phyloP scores from a whole-genome alignment of 2,329 filamentous ascomycete species.

The Calycina marina region DNA sequence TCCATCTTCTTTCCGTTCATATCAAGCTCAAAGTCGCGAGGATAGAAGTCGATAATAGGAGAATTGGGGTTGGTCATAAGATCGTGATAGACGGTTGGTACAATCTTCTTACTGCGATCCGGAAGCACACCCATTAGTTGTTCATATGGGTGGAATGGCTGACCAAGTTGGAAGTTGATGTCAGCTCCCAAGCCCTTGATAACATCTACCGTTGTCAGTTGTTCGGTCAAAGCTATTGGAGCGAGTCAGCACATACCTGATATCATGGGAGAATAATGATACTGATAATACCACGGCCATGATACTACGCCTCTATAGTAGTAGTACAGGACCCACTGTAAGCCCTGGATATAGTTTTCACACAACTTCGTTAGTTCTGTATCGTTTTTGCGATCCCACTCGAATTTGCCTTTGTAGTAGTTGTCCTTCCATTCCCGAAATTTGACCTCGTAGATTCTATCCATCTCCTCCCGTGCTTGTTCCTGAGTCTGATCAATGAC shows the following conservation, averaged over 20 bases:
- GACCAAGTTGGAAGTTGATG: conserved; percentile 83
- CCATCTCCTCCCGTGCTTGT: conserved; percentile 63
- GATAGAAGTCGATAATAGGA: conserved; percentile 96
- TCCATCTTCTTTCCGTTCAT: conserved; percentile 99
- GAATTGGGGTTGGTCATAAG: conserved; percentile 86
- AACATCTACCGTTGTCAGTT: conserved; percentile 47
- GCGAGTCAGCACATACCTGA: conserved; percentile 41
- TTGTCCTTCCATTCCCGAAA: conserved; percentile 89
- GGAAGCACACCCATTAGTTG: conserved; percentile 97
- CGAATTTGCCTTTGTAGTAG: conserved; percentile 85
- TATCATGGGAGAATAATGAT: conserved; percentile 96
- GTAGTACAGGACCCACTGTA: conserved; percentile 97
- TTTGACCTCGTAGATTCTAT: conserved; percentile 78
- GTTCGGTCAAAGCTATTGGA: conserved; percentile 10
- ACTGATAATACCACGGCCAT: conserved; percentile 96
- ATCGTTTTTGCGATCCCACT: conserved; percentile 71
- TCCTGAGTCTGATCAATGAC: conserved; percentile 67
- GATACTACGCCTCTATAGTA: conserved; percentile 96
- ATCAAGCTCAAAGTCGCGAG: conserved; percentile 88
- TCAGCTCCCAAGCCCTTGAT: conserved; percentile 75
- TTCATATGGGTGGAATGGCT: conserved; percentile 88
- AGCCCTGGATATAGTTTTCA: conserved; percentile 92
- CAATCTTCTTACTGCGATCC: conserved; percentile 93
- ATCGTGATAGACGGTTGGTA: conserved; percentile 72
- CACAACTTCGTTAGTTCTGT: conserved; percentile 68